These are phyloP conservation scores for Lactarius tabidus DNA, from an alignment of 768 basidiomycete genomes.

Conservation along the genomic window DNA sequence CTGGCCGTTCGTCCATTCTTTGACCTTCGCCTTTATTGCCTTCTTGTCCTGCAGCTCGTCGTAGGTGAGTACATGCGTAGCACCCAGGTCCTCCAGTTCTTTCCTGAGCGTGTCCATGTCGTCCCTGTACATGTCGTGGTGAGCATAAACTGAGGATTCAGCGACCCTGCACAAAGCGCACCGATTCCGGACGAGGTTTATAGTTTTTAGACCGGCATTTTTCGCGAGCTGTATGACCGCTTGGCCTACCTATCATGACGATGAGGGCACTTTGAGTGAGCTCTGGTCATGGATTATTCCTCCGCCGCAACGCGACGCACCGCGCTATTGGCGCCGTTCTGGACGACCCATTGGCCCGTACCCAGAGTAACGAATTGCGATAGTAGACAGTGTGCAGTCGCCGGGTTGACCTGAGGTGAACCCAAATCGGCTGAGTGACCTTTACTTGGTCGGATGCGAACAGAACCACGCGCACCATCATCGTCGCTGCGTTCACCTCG, in stretches of 20 bases:
- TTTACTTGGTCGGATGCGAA: neutral
- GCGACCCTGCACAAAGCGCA: slow-evolving; percentile 30
- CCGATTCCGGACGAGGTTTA: slow-evolving; percentile 79
- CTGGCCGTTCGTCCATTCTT: slow-evolving; percentile 61
- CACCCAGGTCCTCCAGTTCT: slow-evolving; percentile 59
- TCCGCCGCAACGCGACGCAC: slow-evolving; percentile 40
- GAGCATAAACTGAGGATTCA: neutral
- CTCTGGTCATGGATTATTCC: neutral
- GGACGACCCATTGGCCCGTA: slow-evolving; percentile 75
- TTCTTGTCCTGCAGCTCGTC: slow-evolving; percentile 60
- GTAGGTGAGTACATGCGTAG: slow-evolving; percentile 73
- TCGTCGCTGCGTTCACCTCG: slow-evolving; percentile 67
- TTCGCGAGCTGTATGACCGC: slow-evolving; percentile 85
- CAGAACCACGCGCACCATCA: slow-evolving; percentile 48
- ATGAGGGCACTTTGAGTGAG: neutral
- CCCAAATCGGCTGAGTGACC: neutral
- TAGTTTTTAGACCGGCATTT: slow-evolving; percentile 62
- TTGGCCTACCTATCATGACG: slow-evolving; percentile 67
- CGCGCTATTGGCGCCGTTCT: slow-evolving; percentile 84
- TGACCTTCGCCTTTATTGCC: slow-evolving; percentile 46
- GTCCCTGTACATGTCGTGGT: slow-evolving; percentile 39
- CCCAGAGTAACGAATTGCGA: slow-evolving; percentile 59
- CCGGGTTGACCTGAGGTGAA: slow-evolving; percentile 62
- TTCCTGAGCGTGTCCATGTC: slow-evolving; percentile 47
- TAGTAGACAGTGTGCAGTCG: slow-evolving; percentile 83